phyloP scores from a whole-genome alignment of 805 yeast genomes.

The Candida ortonii region DNA sequence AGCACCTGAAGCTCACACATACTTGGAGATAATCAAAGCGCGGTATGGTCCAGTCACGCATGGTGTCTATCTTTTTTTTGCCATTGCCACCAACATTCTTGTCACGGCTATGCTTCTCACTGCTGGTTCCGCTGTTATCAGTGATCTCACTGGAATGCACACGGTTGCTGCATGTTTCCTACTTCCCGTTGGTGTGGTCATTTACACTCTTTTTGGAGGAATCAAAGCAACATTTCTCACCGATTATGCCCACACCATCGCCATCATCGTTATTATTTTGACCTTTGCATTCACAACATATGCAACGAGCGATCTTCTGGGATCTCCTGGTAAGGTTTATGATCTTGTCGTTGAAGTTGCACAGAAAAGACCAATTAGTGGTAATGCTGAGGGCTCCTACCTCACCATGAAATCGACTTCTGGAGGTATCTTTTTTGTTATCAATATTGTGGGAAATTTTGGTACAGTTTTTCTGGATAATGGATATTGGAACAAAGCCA shows the following conservation, averaged over 20 bases:
- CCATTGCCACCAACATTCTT: slow-evolving; percentile 79
- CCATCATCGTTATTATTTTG: slow-evolving; percentile 71
- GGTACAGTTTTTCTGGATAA: slow-evolving; percentile 28
- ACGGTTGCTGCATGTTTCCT: slow-evolving; percentile 79
- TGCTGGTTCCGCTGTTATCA: slow-evolving; percentile 85
- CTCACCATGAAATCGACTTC: slow-evolving; percentile 81
- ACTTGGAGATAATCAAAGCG: slow-evolving; percentile 75
- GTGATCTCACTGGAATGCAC: slow-evolving; percentile 74
- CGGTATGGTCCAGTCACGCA: slow-evolving; percentile 82
- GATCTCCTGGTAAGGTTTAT: slow-evolving; percentile 81
- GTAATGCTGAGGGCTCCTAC: slow-evolving; percentile 84
- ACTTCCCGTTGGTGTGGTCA: slow-evolving; percentile 74
- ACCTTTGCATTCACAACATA: slow-evolving; percentile 78
- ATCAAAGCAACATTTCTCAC: slow-evolving; percentile 78
- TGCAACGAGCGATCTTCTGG: slow-evolving; percentile 66
- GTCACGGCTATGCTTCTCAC: slow-evolving; percentile 91
- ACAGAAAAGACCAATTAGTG: slow-evolving; percentile 59
- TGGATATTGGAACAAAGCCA: slow-evolving; percentile 39
- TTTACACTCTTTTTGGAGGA: slow-evolving; percentile 79
- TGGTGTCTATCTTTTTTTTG: slow-evolving; percentile 68
- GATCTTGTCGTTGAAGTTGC: slow-evolving; percentile 66
- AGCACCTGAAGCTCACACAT: slow-evolving; percentile 92
- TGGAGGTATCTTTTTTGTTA: slow-evolving; percentile 88
- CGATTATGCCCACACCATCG: slow-evolving; percentile 78
- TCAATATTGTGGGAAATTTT: slow-evolving; percentile 81